phyloP scores from a whole-genome alignment of 495 filamentous ascomycete genomes.

The Usnea hakonensis region DNA sequence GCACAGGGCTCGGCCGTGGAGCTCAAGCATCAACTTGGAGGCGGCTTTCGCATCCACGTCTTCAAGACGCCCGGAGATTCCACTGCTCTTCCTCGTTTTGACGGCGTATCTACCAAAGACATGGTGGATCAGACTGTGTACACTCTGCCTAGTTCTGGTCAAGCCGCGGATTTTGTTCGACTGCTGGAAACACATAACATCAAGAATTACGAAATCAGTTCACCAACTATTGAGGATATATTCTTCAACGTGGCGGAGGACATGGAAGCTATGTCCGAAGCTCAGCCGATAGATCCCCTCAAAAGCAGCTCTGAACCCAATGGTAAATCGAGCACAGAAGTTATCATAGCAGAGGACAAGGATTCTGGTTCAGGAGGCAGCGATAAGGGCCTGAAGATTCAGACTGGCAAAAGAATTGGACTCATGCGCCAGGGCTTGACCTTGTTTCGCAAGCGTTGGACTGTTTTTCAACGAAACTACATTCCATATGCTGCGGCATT shows the following conservation, averaged over 20 bases:
- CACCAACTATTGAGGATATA: constrained; percentile 81
- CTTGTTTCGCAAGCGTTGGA: constrained; percentile 68
- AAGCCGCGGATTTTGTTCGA: constrained; percentile 59
- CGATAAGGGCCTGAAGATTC: constrained; percentile 43
- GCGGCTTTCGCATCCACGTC: constrained; percentile 71
- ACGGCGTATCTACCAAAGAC: constrained; percentile 47
- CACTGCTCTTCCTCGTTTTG: constrained; percentile 42
- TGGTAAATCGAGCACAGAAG: background rate
- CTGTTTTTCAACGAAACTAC: constrained; percentile 67
- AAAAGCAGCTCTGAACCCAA: background rate
- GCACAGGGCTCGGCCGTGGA: constrained; percentile 71
- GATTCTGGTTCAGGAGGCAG: constrained; percentile 11
- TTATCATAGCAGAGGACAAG: constrained; percentile 18
- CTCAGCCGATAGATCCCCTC: background rate
- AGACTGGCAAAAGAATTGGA: constrained; percentile 57
- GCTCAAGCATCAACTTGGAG: constrained; percentile 59
- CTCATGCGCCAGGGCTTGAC: constrained; percentile 60
- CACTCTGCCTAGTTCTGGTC: constrained; percentile 51
- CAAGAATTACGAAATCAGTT: constrained; percentile 65
- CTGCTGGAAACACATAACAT: constrained; percentile 54
- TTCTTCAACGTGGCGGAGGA: constrained; percentile 79
- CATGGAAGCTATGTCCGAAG: constrained; percentile 34
- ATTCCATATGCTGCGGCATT: constrained; percentile 65
- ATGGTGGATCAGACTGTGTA: constrained; percentile 65
- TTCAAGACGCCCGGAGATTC: constrained; percentile 40